Percentiles rank a stretch among this genome's conserved stretches.
Evolutionary conservation across 1,284 basidiomycete species (phyloP).

Genomic region (Rhizopogon parksii): DNA sequence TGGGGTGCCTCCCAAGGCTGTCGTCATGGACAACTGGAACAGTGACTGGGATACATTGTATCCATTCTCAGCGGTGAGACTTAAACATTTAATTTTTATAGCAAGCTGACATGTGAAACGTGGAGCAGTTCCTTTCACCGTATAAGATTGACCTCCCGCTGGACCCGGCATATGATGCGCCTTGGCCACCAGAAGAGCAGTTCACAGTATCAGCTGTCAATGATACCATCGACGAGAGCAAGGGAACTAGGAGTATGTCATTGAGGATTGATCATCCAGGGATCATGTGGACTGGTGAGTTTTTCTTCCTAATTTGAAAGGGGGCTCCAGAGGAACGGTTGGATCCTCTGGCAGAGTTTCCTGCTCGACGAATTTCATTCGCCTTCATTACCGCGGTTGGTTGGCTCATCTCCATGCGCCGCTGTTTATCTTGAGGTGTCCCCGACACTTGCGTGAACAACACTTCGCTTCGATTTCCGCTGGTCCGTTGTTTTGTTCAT

Average conservation of each 20-base stretch:
- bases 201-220: slow-evolving; percentile 62
- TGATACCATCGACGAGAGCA: slow-evolving; percentile 47
- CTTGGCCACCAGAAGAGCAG: slow-evolving; percentile 37
- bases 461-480: neutral
- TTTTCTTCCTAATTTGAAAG: neutral
- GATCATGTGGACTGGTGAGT: slow-evolving; percentile 79
- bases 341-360: too few species aligned
- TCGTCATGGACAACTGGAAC: slow-evolving; percentile 62
- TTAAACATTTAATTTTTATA: neutral
- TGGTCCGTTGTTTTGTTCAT: neutral
- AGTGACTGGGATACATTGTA: slow-evolving; percentile 85
- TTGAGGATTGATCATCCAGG: slow-evolving; percentile 77
- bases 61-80: slow-evolving; percentile 70
- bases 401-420: too few species aligned
- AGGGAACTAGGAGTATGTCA: slow-evolving; percentile 67
- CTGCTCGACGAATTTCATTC: too few species aligned
- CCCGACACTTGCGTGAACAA: too few species aligned
- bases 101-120: slow-evolving; percentile 10
- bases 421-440: too few species aligned
- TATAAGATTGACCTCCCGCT: slow-evolving; percentile 65
- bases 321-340: neutral
- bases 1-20: slow-evolving; percentile 35
- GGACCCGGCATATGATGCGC: slow-evolving; percentile 45
- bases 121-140: slow-evolving; percentile 62
- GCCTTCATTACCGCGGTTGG: too few species aligned